A percentile compares a stretch with the other conserved stretches of the same genome.
These are phyloP conservation scores for Alliaria petiolata DNA, from an alignment of 345 rosid species.

Conservation along the genomic window DNA sequence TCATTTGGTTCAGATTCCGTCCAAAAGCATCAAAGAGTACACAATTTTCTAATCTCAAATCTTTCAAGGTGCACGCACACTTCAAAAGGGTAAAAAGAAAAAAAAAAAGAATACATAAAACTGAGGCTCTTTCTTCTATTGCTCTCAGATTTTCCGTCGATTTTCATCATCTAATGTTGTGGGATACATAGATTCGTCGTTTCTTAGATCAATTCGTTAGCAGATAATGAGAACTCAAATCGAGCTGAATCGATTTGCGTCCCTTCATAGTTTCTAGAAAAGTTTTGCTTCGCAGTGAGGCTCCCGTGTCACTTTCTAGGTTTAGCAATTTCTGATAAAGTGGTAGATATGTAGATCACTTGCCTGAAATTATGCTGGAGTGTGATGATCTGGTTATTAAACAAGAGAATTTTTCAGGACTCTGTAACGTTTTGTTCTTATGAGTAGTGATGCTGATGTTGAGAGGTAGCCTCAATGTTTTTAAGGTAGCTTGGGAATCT, in stretches of 20 bases:
- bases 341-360: neutral
- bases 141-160: constrained; percentile 10
- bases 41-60: too few relatives aligned
- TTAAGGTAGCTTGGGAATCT: constrained; percentile 3
- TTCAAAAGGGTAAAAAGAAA: too few relatives aligned
- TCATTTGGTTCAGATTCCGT: too few relatives aligned
- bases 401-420: neutral
- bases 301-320: constrained; percentile 2
- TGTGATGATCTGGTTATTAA: constrained; percentile 1
- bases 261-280: too few relatives aligned
- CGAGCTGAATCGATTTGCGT: constrained; percentile 3
- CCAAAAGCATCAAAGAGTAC: too few relatives aligned
- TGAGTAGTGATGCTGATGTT: constrained; percentile 4
- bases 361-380: neutral
- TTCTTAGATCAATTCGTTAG: neutral
- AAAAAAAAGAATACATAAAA: too few relatives aligned
- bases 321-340: neutral
- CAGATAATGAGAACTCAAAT: neutral
- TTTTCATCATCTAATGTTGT: neutral
- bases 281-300: too few relatives aligned
- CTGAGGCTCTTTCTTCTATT: too few relatives aligned
- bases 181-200: neutral
- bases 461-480: neutral
- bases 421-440: constrained; percentile 1
- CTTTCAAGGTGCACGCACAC: too few relatives aligned